Conservation (phyloP, 176 grass and related monocot species). For the Aegilops umbellulata region DNA sequence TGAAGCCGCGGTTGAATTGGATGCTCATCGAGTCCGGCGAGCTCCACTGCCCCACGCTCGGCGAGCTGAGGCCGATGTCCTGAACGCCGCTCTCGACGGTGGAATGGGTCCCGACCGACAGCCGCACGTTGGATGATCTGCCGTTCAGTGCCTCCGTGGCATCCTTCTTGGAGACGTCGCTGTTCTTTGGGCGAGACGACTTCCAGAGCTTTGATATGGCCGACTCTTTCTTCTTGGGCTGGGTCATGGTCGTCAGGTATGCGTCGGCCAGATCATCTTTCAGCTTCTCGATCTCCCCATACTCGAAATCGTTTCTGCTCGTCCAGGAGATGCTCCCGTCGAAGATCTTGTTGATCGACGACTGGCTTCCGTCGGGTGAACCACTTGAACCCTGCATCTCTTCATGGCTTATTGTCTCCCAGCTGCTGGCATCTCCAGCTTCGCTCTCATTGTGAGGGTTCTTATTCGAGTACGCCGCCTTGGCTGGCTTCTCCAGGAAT, state of each 20-base stretch:
- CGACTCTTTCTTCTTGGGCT: conserved; percentile 78
- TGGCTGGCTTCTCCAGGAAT: conserved; percentile 62
- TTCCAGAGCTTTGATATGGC: conserved; percentile 90
- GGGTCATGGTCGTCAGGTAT: conserved; percentile 41
- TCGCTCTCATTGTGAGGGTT: conserved; percentile 48
- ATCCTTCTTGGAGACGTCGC: conserved; percentile 56
- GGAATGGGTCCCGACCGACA: conserved; percentile 58
- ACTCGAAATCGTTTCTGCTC: conserved; percentile 40
- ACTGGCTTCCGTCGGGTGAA: conserved; percentile 73
- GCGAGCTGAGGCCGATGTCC: conserved; percentile 57
- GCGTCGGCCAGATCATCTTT: conserved; percentile 34
- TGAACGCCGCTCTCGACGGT: conserved; percentile 57
- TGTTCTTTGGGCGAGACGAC: conserved; percentile 66
- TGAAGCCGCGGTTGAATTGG: conserved; percentile 62
- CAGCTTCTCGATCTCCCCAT: conserved; percentile 37
- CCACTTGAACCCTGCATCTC: conserved; percentile 66
- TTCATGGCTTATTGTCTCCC: conserved; percentile 84
- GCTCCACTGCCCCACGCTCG: conserved; percentile 74
- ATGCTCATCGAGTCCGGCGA: conserved; percentile 66
- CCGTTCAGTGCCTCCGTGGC: conserved; percentile 50
- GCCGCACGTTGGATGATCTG: conserved; percentile 52
- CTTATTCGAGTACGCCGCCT: conserved; percentile 37
- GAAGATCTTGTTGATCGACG: conserved; percentile 64
- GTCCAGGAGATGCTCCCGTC: conserved; percentile 61
- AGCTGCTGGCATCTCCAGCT: conserved; percentile 73